Percentiles rank a stretch among this genome's conserved stretches.
Conservation (phyloP, 2,329 filamentous ascomycete species). For the Apiospora hydei region DNA sequence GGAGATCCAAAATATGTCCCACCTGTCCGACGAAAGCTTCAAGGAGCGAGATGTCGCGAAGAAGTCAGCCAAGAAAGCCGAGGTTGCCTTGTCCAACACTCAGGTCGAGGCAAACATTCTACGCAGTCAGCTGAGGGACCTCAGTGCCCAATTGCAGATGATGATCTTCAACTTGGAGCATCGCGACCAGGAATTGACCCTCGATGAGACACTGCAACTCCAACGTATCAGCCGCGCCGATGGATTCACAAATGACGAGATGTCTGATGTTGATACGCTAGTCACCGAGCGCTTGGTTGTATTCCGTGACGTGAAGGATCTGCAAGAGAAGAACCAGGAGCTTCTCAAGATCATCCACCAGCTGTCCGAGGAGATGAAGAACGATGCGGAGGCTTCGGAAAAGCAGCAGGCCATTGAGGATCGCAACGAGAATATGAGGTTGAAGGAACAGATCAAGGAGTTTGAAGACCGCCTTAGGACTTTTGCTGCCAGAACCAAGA, state of each 20-base stretch:
- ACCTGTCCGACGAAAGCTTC: conserved; percentile 81
- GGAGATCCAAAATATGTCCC: conserved; percentile 85
- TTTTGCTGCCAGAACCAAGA: conserved; percentile 84
- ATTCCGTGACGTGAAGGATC: conserved; percentile 83
- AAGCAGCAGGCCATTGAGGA: conserved; percentile 69
- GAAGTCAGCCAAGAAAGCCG: conserved; percentile 79
- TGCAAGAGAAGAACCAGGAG: conserved; percentile 89
- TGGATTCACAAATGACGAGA: conserved; percentile 73
- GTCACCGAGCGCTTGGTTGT: conserved; percentile 90
- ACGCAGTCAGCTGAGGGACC: conserved; percentile 85
- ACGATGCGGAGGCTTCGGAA: conserved; percentile 78
- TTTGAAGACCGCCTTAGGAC: conserved; percentile 85
- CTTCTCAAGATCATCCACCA: conserved; percentile 83
- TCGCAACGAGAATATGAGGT: conserved; percentile 74
- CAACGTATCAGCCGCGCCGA: conserved; percentile 77
- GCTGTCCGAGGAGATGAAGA: conserved; percentile 88
- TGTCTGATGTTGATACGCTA: conserved; percentile 85
- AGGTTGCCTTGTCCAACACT: conserved; percentile 70
- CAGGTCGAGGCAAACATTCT: conserved; percentile 79
- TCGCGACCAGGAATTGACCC: conserved; percentile 74
- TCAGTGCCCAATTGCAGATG: conserved; percentile 89
- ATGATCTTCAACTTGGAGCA: conserved; percentile 87
- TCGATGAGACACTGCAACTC: conserved; percentile 77
- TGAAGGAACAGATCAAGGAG: conserved; percentile 76
- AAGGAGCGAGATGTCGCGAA: conserved; percentile 81